Conservation (phyloP, 176 grass and related monocot species). For the Eremochloa ophiuroides region DNA sequence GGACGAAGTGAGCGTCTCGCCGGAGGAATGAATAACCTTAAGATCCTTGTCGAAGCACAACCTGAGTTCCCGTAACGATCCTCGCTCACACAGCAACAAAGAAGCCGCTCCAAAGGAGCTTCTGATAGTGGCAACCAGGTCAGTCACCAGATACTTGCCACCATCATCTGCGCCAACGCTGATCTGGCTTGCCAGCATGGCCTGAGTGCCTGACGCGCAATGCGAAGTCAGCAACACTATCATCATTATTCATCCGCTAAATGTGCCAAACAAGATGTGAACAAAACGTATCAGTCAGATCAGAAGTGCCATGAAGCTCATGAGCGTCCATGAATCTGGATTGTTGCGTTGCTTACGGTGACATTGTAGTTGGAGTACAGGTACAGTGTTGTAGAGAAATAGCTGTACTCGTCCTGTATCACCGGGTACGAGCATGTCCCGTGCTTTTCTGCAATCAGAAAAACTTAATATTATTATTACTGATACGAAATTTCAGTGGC, state of each 20-base stretch:
- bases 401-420: conserved; percentile 4
- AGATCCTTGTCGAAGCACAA: conserved; percentile 1
- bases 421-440: conserved; percentile 4
- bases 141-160: neutral
- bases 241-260: neutral
- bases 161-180: neutral
- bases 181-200: neutral
- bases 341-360: neutral
- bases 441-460: neutral
- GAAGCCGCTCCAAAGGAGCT: neutral
- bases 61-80: neutral
- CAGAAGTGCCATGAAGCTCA: neutral
- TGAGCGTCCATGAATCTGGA: neutral
- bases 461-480: neutral
- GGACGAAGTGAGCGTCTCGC: too few species aligned
- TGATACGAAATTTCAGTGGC: neutral
- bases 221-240: neutral
- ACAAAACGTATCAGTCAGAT: neutral
- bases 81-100: neutral
- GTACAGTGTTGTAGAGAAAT: neutral
- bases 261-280: neutral
- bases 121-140: neutral
- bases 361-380: neutral
- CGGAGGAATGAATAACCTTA: neutral
- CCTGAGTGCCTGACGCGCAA: neutral